phyloP scores from a whole-genome alignment of 108 stramenopile species.

The Hondaea fermentalgiana region DNA sequence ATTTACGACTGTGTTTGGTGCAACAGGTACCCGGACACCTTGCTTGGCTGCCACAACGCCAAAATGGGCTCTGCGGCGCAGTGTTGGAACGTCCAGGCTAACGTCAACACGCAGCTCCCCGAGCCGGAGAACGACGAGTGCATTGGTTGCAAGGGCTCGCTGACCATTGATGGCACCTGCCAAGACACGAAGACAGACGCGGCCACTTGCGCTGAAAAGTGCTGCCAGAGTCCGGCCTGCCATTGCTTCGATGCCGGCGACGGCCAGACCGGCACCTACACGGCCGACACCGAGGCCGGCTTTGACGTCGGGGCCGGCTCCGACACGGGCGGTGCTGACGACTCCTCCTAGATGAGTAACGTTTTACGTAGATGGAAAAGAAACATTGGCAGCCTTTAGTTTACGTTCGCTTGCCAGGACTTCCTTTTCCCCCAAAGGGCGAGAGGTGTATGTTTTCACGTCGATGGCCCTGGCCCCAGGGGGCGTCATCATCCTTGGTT shows the following conservation, averaged over 20 bases:
- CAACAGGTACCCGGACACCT: background rate
- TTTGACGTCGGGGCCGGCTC: too few relatives aligned
- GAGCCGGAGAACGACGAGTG: background rate
- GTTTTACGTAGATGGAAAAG: too few relatives aligned
- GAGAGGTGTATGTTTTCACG: too few relatives aligned
- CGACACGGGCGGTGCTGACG: too few relatives aligned
- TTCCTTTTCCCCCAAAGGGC: too few relatives aligned
- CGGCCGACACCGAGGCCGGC: too few relatives aligned
- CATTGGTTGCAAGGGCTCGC: background rate
- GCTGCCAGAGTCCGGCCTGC: background rate
- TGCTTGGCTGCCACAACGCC: background rate
- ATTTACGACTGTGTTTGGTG: background rate
- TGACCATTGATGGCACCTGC: background rate
- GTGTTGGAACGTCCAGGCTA: background rate
- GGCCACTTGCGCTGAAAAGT: background rate
- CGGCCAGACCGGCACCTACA: too few relatives aligned
- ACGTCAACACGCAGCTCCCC: background rate
- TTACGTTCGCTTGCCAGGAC: too few relatives aligned
- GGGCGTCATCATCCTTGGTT: too few relatives aligned
- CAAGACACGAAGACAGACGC: background rate
- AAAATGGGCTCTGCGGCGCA: background rate
- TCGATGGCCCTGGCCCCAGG: too few relatives aligned
- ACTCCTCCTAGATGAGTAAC: too few relatives aligned
- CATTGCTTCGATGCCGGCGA: background rate
- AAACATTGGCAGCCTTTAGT: too few relatives aligned